Evolutionary conservation across 2,329 filamentous ascomycete species (phyloP).

Genomic region (Pseudocercospora macadamiae): DNA sequence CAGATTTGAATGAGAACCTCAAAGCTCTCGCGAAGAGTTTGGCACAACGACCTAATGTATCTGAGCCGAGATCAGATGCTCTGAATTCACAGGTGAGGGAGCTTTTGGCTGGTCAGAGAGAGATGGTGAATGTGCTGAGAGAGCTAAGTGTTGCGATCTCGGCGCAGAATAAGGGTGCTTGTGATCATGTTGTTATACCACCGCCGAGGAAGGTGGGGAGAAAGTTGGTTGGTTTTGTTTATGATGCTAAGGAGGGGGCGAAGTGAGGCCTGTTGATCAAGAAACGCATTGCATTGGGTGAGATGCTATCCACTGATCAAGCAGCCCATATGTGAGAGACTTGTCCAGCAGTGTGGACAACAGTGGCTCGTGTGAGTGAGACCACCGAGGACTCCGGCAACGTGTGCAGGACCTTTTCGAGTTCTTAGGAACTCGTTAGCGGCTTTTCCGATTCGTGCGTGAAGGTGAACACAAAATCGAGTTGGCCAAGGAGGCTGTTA

Average conservation of each 20-base stretch:
- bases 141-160: slow-evolving; percentile 29
- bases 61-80: slow-evolving; percentile 19
- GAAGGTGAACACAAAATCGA: too few species aligned
- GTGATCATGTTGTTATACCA: slow-evolving; percentile 36
- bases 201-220: slow-evolving; percentile 37
- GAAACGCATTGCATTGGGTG: background rate
- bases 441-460: too few species aligned
- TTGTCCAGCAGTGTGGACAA: too few species aligned
- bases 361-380: too few species aligned
- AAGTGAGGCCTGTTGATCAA: background rate
- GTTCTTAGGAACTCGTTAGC: too few species aligned
- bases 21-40: slow-evolving; percentile 5
- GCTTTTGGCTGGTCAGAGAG: slow-evolving; percentile 31
- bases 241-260: slow-evolving; percentile 33
- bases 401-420: too few species aligned
- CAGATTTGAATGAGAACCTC: slow-evolving; percentile 7
- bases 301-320: background rate
- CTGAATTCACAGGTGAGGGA: slow-evolving; percentile 31
- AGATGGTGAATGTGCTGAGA: slow-evolving; percentile 32
- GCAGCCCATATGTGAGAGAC: too few species aligned
- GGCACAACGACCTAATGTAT: background rate
- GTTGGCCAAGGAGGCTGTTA: too few species aligned
- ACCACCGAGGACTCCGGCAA: too few species aligned
- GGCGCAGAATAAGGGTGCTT: slow-evolving; percentile 25
- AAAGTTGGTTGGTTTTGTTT: slow-evolving; percentile 38